These are phyloP conservation scores for Aspergillus glaucus DNA, from an alignment of 2,329 filamentous ascomycete species.

Conservation along the genomic window DNA sequence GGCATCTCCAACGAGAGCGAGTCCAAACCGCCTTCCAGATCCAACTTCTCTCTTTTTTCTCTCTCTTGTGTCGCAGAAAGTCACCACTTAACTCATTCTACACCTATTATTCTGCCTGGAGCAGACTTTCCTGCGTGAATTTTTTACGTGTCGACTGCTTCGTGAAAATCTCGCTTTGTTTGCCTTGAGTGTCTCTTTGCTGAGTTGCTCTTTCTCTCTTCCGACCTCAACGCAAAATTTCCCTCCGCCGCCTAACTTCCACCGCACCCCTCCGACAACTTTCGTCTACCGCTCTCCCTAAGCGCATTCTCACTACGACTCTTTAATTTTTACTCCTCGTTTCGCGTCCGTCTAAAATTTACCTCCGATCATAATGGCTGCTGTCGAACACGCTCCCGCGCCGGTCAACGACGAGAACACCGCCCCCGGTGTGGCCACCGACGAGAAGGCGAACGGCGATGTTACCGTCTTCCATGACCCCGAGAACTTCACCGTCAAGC, in stretches of 20 bases:
- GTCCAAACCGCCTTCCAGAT: constrained; percentile 16
- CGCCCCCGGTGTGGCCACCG: constrained; percentile 44
- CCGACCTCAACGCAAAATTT: constrained; percentile 16
- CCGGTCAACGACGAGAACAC: constrained; percentile 49
- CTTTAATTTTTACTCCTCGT: constrained; percentile 2
- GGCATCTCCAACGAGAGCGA: constrained; percentile 13
- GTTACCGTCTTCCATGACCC: constrained; percentile 97
- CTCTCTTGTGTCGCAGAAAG: background rate
- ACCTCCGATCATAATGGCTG: constrained; percentile 28
- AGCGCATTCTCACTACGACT: constrained; percentile 5
- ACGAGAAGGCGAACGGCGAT: constrained; percentile 42
- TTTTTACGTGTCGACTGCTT: constrained; percentile 7
- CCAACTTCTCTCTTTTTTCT: constrained; percentile 5
- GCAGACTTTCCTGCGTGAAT: constrained; percentile 20
- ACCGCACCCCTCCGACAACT: constrained; percentile 6
- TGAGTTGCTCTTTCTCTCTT: constrained; percentile 23
- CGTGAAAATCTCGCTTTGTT: constrained; percentile 2
- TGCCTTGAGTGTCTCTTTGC: constrained; percentile 7
- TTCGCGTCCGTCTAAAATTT: constrained; percentile 4
- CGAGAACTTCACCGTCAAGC: constrained; percentile 99
- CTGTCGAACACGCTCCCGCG: constrained; percentile 30
- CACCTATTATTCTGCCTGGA: constrained; percentile 31
- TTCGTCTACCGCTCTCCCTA: constrained; percentile 1
- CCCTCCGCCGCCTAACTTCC: constrained; percentile 12
- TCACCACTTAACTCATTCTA: background rate